A percentile compares a stretch with the other conserved stretches of the same genome.
These are phyloP conservation scores for Pythium dissotocum DNA, from an alignment of 352 stramenopile species.

Conservation along the genomic window DNA sequence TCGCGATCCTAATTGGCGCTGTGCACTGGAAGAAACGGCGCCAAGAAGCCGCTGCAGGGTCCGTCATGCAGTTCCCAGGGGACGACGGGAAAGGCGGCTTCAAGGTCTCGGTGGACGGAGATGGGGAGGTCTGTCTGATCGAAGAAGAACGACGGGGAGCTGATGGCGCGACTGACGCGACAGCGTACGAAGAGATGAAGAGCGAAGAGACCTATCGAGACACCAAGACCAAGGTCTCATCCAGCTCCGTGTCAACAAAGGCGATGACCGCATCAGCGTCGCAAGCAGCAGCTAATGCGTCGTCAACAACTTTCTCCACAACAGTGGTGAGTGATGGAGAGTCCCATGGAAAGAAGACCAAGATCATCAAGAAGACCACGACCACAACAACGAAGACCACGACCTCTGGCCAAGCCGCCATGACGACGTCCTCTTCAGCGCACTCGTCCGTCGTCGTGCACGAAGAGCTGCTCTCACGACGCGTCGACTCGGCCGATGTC, in stretches of 20 bases:
- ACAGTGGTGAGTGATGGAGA: not conserved
- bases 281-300: not conserved
- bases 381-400: slow-evolving; percentile 7
- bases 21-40: slow-evolving; percentile 21
- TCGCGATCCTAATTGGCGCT: slow-evolving; percentile 22
- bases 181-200: slow-evolving; percentile 20
- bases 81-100: slow-evolving; percentile 1
- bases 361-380: slow-evolving; percentile 12
- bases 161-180: slow-evolving; percentile 17
- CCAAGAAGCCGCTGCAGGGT: not conserved
- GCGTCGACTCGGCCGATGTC: slow-evolving; percentile 38
- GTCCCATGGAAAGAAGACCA: slow-evolving; percentile 2
- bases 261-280: not conserved
- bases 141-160: slow-evolving; percentile 7
- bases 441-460: slow-evolving; percentile 48
- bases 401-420: too few species aligned
- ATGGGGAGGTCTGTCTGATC: not conserved
- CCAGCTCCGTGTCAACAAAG: not conserved
- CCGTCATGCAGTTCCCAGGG: slow-evolving; percentile 9
- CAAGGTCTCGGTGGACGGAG: not conserved
- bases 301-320: not conserved
- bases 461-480: slow-evolving; percentile 46
- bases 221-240: not conserved
- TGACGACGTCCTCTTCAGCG: not conserved
- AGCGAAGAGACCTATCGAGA: not conserved